Evolutionary conservation across 1,284 basidiomycete species (phyloP), one percentile per base, ranked within the genome.

Genomic region (Ustilago loliicola): DNA sequence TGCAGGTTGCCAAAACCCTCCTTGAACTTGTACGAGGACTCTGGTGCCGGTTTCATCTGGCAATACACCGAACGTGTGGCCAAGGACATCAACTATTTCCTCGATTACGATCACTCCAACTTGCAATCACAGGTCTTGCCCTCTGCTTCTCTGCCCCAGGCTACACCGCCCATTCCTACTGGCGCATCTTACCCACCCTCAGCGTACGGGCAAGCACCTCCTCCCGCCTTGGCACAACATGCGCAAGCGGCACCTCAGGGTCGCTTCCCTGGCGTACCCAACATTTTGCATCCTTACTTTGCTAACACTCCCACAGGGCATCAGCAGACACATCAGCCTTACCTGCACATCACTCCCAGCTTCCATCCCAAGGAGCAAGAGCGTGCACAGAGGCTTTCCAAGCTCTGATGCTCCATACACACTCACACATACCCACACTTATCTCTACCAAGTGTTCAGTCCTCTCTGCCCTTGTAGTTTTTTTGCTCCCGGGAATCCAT

Each of bases 21-120:
- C 3, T 27, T 74, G 30, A 69, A 54, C 36, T 32, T 74, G 30
- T 74, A 74, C 59, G 72, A 74, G 30, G 65, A 74, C 25, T 56
- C 66, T 8, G 66, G 72, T 15, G 66, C 72, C 3, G 72, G 72
- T 2, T 74, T 74, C 55, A 67, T 67, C 52, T 74, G 59, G 62
- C 72, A 74, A 30, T 74, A 74, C 30, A 66, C 72, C 1, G 66
- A 74, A 50, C 66, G 72, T 11, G 72, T 69, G 1, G 72, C 72
- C 13, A 61, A 50, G 23, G 72, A 74, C 34, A 74, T 74, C 60
- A 74, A 74, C 47, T 38, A 66, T 45, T 74, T 69, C n/a, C 56
- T 74, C 45, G 66, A 74, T 53, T 40, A 36, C 17, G 72, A 74
- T 23, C 72, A 74, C 36, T 66, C 72, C 27, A 30, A 62, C 19